These are phyloP conservation scores for Cadophora sp. DNA, from an alignment of 2,329 filamentous ascomycete genomes.

Conservation along the genomic window DNA sequence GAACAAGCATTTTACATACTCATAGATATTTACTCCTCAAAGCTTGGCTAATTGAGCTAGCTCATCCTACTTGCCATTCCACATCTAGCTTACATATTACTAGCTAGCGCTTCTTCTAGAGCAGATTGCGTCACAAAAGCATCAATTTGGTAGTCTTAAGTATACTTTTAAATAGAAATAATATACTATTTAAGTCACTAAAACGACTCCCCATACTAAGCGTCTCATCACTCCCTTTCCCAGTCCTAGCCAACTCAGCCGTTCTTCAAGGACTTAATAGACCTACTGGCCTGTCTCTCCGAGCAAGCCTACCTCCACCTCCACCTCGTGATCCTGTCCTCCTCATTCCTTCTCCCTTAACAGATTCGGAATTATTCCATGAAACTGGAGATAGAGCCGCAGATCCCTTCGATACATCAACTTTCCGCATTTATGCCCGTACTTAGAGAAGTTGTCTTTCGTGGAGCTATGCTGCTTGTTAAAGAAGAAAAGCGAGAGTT, in stretches of 20 bases:
- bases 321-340: conserved; percentile 57
- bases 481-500: conserved; percentile 84
- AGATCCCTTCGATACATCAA: conserved; percentile 63
- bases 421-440: conserved; percentile 85
- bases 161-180: not conserved
- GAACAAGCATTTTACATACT: conserved; percentile 9
- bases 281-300: conserved; percentile 43
- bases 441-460: conserved; percentile 91
- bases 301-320: conserved; percentile 41
- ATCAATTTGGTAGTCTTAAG: conserved; percentile 52
- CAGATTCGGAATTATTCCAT: conserved; percentile 52
- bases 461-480: conserved; percentile 93
- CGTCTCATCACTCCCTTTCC: conserved; percentile 70
- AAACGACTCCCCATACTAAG: conserved; percentile 87
- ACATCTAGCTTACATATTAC: conserved; percentile 70
- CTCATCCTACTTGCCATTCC: conserved; percentile 69
- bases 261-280: conserved; percentile 66
- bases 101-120: conserved; percentile 78
- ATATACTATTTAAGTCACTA: conserved; percentile 78
- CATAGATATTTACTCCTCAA: conserved; percentile 65
- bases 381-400: conserved; percentile 63
- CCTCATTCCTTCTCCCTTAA: conserved; percentile 56
- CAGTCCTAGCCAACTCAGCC: conserved; percentile 62
- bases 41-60: conserved; percentile 71
- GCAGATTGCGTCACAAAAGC: conserved; percentile 82